Conservation (phyloP, 2,329 filamentous ascomycete species). For the Purpureocillium lavendulum region DNA sequence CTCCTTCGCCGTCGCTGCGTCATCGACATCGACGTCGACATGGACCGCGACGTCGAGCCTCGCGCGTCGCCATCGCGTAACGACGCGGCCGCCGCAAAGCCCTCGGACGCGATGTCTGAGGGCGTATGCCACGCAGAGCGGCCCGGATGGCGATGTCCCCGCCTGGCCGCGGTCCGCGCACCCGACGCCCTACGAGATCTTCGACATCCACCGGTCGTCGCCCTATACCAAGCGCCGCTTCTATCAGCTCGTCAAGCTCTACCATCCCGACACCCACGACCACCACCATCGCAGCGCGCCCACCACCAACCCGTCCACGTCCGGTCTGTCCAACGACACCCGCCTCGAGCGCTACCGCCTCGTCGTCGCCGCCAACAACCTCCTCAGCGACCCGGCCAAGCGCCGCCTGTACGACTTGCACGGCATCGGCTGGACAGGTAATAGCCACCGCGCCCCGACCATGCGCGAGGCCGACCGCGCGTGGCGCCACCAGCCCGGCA, state of each 20-base stretch:
- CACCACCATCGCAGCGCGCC: neutral
- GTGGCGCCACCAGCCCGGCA: slow-evolving; percentile 41
- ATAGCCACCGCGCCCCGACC: slow-evolving; percentile 44
- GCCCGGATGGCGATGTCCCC: neutral
- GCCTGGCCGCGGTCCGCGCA: slow-evolving; percentile 39
- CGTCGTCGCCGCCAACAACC: slow-evolving; percentile 77
- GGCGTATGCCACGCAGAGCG: slow-evolving; percentile 3
- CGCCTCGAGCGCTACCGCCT: slow-evolving; percentile 86
- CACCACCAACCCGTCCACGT: slow-evolving; percentile 5
- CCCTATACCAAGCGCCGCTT: slow-evolving; percentile 78
- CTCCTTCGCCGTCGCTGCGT: neutral
- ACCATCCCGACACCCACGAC: slow-evolving; percentile 71
- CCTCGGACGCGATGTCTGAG: neutral
- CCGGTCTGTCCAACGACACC: slow-evolving; percentile 38
- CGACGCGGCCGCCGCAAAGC: too few relatives aligned
- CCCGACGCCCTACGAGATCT: slow-evolving; percentile 87
- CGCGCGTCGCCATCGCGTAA: too few relatives aligned
- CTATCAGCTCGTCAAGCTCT: slow-evolving; percentile 89
- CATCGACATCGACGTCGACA: neutral
- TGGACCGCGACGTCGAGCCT: too few relatives aligned
- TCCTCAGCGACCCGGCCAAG: slow-evolving; percentile 74
- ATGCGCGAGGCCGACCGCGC: slow-evolving; percentile 31
- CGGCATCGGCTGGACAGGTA: slow-evolving; percentile 67
- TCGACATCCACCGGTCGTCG: slow-evolving; percentile 48
- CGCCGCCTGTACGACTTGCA: slow-evolving; percentile 74